Evolutionary conservation across 257 asterid species (phyloP), one percentile per base, ranked within the genome.

Genomic region (Solanum ahanhuiri): DNA sequence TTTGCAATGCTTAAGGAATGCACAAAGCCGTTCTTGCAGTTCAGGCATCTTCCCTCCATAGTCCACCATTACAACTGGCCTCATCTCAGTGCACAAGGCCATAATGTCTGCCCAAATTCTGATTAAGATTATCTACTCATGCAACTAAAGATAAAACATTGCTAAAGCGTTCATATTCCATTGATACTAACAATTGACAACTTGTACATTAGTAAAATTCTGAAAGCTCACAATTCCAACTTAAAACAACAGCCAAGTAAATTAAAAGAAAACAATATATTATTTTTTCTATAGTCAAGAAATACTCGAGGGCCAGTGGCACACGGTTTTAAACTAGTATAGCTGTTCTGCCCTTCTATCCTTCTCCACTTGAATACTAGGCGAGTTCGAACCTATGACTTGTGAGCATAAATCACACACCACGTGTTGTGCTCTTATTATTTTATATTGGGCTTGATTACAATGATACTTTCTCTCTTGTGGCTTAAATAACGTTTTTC

Each of bases 41-140:
- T 96, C 98, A 12, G 99, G 99, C 98, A 96, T 93, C 93, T 92
- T 96, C 51, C 99, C 99, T 37, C 99, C 99, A 88, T 96, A 96
- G 86, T 96, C 99, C 81, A 96, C 96, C 99, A 96, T 94, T 85
- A 96, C 86, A 88, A 93, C 96, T 37, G 98, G 95, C 86, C 99
- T 94, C 97, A 95, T 92, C 90, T 92, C 92, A 25, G 97, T 90
- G 90, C 92, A 92, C 90, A 96, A 91, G 34, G 98, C 98, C 89
- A 95, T 85, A 57, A 92, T 88, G 91, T 96, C 99, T 92, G 91
- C 60, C 87, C 83, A 81, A 28, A 83, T 35, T 34, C 28, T 34
- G 48, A 72, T 72, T 20, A 72, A 72, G 25, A 34, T 18, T 72
- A 34, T 72, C 17, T 33, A 72, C 18, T 72, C 81, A 72, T 34